phyloP scores from a whole-genome alignment of 345 rosid genomes.

The Citrus trifoliata region DNA sequence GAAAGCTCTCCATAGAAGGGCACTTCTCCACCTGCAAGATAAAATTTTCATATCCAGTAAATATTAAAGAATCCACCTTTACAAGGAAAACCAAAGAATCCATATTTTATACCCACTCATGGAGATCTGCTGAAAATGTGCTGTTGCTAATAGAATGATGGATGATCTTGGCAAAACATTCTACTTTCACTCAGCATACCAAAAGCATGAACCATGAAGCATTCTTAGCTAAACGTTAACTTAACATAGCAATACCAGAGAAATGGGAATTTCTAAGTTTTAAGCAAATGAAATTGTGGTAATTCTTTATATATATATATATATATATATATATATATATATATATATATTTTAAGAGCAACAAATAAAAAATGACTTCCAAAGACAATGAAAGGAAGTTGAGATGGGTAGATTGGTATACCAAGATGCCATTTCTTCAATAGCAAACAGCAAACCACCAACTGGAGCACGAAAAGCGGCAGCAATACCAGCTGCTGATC shows the following conservation, averaged over 20 bases:
- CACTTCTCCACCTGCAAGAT: slow-evolving; percentile 80
- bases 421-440: slow-evolving; percentile 99
- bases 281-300: background rate
- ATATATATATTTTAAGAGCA: background rate
- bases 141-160: background rate
- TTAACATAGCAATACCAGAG: background rate
- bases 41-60: background rate
- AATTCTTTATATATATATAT: too few species aligned
- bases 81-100: background rate
- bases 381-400: slow-evolving; percentile 8
- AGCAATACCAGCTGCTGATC: slow-evolving; percentile 96
- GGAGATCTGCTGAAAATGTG: background rate
- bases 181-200: background rate
- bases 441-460: slow-evolving; percentile 85
- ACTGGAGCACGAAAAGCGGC: slow-evolving; percentile 92
- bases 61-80: background rate
- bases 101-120: background rate
- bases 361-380: background rate
- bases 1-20: slow-evolving; percentile 89
- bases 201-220: background rate
- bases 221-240: background rate
- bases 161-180: background rate
- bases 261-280: background rate
- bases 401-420: slow-evolving; percentile 23
- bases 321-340: too few species aligned